Evolutionary conservation across 2,329 filamentous ascomycete genomes (phyloP), one percentile per base, ranked within the genome.

Genomic region (Neofusicoccum ribis): DNA sequence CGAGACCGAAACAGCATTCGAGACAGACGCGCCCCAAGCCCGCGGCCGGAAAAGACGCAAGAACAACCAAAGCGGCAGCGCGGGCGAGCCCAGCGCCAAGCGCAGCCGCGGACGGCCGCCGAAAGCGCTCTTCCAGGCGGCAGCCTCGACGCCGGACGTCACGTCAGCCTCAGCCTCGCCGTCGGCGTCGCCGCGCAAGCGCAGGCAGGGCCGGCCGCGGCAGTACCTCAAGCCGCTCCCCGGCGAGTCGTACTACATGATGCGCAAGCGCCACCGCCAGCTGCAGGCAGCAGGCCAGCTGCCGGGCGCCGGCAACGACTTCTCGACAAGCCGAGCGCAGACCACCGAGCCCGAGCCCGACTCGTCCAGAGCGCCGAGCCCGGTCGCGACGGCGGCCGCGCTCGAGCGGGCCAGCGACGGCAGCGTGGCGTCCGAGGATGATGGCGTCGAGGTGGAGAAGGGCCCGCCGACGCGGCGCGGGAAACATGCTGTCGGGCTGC

Each of bases 401-500:
- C 23, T 3, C 23, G 23, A 3, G 3, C 23, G 23, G 3, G 23
- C 3, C 23, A 23, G 23, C 23, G 23, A 23, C 23, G 23, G 23
- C 23, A 23, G 41, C 12, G 12, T 39, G 11, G 17, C 46, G 3
- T 52, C 47, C 3, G 47, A 52, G 3, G 20, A 17, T 11, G 37
- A 47, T 15, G 37, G 51, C 12, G 2, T 6, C 8, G 11, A 12
- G 9, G 2, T 9, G 31, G 2, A 3, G 17, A 11, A 37, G 14
- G 17, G 5, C 7, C 43, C 3, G 14, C 27, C 12, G 14, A 3
- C 3, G 37, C 11, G 3, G 34, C 1, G 34, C 20, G 46, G 59
- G 12, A 14, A 27, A 3, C 47, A 51, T 11, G 44, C 46, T 1
- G 17, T 17, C 5, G 44, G 36, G 3, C 79, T 87, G 12, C 85